A percentile compares a stretch with the other conserved stretches of the same genome.
Evolutionary conservation across 768 basidiomycete genomes (phyloP).

Genomic region (Melanogaster broomeanus): DNA sequence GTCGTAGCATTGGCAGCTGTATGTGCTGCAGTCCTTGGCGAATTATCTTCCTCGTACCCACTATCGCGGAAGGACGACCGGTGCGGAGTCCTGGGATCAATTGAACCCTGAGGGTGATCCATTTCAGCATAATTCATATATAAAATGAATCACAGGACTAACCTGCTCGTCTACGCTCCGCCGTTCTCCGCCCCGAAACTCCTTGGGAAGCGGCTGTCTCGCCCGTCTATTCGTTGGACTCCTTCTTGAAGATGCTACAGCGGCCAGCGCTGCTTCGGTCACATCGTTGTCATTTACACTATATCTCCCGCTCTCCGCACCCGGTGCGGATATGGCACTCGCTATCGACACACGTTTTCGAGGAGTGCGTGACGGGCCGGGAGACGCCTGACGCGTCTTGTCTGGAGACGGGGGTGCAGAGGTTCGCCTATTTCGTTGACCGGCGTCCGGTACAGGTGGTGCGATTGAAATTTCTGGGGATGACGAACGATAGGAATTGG

Average conservation of each 20-base stretch:
- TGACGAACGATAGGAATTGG: constrained; percentile 35
- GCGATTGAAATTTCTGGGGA: constrained; percentile 41
- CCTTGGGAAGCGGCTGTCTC: constrained; percentile 51
- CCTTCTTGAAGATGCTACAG: constrained; percentile 56
- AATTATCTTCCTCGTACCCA: constrained; percentile 19
- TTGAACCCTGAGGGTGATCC: constrained; percentile 24
- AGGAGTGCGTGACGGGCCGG: constrained; percentile 42
- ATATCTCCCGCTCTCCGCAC: constrained; percentile 23
- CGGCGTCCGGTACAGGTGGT: constrained; percentile 29
- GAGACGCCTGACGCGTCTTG: constrained; percentile 39
- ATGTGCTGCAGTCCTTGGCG: constrained; percentile 25
- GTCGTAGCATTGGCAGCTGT: constrained; percentile 21
- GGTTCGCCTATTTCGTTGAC: constrained; percentile 42
- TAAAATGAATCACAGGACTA: constrained; percentile 13
- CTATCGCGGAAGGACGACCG: constrained; percentile 26
- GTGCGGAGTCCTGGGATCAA: constrained; percentile 44
- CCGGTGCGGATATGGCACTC: constrained; percentile 29
- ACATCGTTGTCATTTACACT: constrained; percentile 37
- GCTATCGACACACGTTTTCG: constrained; percentile 45
- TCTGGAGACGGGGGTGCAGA: constrained; percentile 51
- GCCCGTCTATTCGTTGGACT: constrained; percentile 50
- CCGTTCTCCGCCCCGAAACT: constrained; percentile 43
- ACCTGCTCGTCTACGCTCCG: constrained; percentile 46
- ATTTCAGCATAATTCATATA: constrained; percentile 1
- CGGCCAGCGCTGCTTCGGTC: constrained; percentile 58